These are phyloP conservation scores for Aaosphaeria arxii DNA, from an alignment of 2,329 filamentous ascomycete species.

Conservation along the genomic window DNA sequence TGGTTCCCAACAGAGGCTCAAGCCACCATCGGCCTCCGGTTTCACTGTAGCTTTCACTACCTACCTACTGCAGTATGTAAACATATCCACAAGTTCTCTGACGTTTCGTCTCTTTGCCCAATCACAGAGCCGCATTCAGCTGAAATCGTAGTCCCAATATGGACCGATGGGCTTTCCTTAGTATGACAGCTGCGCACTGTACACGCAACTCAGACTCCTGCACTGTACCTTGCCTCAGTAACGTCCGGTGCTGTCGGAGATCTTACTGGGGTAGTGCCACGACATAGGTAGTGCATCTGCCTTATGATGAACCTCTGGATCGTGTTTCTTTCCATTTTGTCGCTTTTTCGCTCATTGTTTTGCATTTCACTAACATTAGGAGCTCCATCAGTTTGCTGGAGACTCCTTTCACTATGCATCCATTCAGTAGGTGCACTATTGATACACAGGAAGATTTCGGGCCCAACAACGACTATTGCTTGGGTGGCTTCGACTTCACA, in stretches of 20 bases:
- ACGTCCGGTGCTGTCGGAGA: not conserved
- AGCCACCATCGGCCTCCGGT: too few relatives aligned
- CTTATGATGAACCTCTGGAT: not conserved
- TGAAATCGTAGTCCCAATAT: too few relatives aligned
- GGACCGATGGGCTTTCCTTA: too few relatives aligned
- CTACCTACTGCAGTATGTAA: too few relatives aligned
- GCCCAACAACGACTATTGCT: constrained; percentile 5
- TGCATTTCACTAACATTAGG: not conserved
- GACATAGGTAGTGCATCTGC: not conserved
- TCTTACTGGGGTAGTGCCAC: not conserved
- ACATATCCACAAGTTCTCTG: too few relatives aligned
- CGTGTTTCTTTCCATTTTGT: constrained; percentile 1
- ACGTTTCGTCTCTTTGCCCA: too few relatives aligned
- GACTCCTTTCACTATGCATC: constrained; percentile 3
- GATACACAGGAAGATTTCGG: constrained; percentile 9
- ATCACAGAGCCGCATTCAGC: too few relatives aligned
- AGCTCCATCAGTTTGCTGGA: not conserved
- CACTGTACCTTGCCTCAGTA: not conserved
- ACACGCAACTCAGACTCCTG: not conserved
- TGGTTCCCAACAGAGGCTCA: too few relatives aligned
- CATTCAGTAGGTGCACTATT: constrained; percentile 8
- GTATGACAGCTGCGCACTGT: not conserved
- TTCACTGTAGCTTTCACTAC: too few relatives aligned
- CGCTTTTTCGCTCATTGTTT: constrained; percentile 3
- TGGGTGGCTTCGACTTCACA: constrained; percentile 7